Percentiles rank a stretch among this genome's conserved stretches.
Evolutionary conservation across 2,329 filamentous ascomycete species (phyloP).

Genomic region (Exophiala aquamarina): DNA sequence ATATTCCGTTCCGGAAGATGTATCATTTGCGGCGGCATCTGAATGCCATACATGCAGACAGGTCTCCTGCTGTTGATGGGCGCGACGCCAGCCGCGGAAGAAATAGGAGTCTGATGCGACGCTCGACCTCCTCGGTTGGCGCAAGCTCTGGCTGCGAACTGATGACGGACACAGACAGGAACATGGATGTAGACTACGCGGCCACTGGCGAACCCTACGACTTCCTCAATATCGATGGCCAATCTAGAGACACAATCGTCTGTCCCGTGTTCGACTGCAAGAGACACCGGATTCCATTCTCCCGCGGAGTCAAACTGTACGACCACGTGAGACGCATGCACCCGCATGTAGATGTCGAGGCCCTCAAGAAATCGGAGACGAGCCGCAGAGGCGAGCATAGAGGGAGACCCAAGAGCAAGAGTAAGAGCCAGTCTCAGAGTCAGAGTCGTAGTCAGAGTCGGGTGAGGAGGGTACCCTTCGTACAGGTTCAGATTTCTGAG

Average conservation of each 20-base stretch:
- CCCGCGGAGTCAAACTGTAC: conserved; percentile 22
- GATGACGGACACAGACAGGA: neutral
- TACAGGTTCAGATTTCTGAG: too few species aligned
- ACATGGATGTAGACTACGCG: neutral
- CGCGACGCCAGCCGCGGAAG: neutral
- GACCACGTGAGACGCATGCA: conserved; percentile 26
- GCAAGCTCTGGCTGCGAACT: conserved; percentile 5
- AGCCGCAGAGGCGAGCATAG: conserved; percentile 18
- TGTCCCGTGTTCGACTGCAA: conserved; percentile 26
- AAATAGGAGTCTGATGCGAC: conserved; percentile 1
- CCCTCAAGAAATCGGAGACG: conserved; percentile 20
- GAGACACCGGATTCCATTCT: conserved; percentile 15
- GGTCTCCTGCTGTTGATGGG: too few species aligned
- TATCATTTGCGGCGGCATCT: conserved; percentile 23
- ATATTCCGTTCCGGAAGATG: conserved; percentile 22
- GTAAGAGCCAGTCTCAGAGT: conserved; percentile 12
- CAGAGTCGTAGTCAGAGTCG: conserved; percentile 1
- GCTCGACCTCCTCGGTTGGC: conserved; percentile 9
- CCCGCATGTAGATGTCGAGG: conserved; percentile 26
- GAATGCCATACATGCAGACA: conserved; percentile 1
- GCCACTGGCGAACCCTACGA: too few species aligned
- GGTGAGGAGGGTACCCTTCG: too few species aligned
- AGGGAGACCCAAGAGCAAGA: conserved; percentile 11
- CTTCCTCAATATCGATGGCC: neutral
- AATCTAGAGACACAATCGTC: conserved; percentile 9